These are phyloP conservation scores for Sonneratia caseolaris DNA, from an alignment of 345 rosid genomes.

Conservation along the genomic window DNA sequence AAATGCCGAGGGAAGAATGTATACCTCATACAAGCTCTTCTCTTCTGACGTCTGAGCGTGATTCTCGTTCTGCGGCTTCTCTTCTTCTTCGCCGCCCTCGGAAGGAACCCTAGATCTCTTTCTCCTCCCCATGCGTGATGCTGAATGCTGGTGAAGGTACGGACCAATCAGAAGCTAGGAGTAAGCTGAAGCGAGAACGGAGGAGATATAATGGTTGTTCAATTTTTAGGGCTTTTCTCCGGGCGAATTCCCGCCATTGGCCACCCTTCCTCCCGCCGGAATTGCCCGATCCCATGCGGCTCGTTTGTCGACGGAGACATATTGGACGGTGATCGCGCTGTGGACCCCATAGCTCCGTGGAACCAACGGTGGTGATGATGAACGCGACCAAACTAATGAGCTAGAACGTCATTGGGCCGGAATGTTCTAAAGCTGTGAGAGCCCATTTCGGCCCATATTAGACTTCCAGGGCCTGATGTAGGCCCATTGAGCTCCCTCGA, in stretches of 20 bases:
- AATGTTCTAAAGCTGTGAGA: not conserved
- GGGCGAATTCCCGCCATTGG: not conserved
- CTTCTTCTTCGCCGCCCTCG: slow-evolving; percentile 25
- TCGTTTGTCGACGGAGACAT: not conserved
- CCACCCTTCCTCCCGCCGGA: not conserved
- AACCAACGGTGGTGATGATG: no score
- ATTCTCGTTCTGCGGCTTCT: slow-evolving; percentile 17
- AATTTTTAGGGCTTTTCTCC: not conserved
- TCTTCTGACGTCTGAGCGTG: slow-evolving; percentile 15
- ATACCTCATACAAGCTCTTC: slow-evolving; percentile 55
- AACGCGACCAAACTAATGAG: not conserved
- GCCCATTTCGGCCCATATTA: not conserved
- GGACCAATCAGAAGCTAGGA: not conserved
- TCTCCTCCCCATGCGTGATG: slow-evolving; percentile 41
- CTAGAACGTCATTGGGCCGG: not conserved
- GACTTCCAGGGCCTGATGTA: not conserved
- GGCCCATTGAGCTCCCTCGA: not conserved
- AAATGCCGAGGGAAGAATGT: no score
- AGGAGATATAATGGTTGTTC: not conserved
- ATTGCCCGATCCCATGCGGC: not conserved
- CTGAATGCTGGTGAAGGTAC: not conserved
- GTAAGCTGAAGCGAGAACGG: not conserved
- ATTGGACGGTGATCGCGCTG: not conserved
- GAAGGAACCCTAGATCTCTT: slow-evolving; percentile 48
- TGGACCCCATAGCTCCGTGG: no score